Evolutionary conservation across 2,329 filamentous ascomycete species (phyloP), one percentile per base, ranked within the genome.

Genomic region (Sordariomycetes sp.): DNA sequence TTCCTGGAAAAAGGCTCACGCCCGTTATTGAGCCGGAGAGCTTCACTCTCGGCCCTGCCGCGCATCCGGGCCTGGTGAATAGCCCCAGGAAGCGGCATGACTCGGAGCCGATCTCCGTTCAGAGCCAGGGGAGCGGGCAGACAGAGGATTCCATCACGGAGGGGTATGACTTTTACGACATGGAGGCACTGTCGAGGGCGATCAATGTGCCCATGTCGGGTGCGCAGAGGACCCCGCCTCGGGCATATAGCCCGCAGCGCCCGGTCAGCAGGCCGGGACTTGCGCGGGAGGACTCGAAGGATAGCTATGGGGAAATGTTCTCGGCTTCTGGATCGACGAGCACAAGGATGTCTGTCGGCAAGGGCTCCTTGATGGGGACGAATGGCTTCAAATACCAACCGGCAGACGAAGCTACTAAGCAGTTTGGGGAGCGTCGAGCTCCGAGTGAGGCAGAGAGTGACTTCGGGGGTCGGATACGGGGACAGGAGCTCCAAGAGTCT

Each of bases 151-250:
- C 78, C 14, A 79, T 73, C 64, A 81, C 78, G 1, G 82, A 85
- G 62, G 83, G 83, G 0, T 86, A 86, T 63, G 83, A 86, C 66
- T 86, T 86, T 64, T 86, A 86, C 65, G 83, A 82, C 63, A 71
- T 82, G 32, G 81, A 82, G n/a, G 77, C 74, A 32, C 68, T 79
- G 58, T 70, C 71, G 54, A 72, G 72, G 52, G 79, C 78, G 7
- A 79, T 83, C 53, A 79, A 84, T 43, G 56, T 58, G 35, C 56
- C 56, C 11, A 51, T 50, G 18, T 46, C 43, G 18, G 35, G 55
- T 3, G 43, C 40, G 43, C 43, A 25, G 43, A 43, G 11, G 14
- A 20, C 46, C 10, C n/a, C 34, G 34, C 55, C 48, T 3, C 48
- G 43, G 8, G 5, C 35, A n/a, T 58, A 58, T 24, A 51, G 50